These are phyloP conservation scores for Sophora flavescens DNA, from an alignment of 306 rosid species.

Conservation along the genomic window DNA sequence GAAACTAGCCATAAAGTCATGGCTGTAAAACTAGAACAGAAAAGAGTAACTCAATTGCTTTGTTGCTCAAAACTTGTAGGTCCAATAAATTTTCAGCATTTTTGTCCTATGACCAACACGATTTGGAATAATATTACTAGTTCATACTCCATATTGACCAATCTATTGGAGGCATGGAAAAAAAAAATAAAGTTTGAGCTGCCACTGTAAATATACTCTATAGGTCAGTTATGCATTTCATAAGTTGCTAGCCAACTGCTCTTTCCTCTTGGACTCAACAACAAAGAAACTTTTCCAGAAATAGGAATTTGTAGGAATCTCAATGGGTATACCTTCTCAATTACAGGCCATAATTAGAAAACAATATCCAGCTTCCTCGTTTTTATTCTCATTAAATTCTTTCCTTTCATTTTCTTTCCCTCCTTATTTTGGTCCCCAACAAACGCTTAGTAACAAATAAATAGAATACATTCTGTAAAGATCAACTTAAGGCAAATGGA, in stretches of 20 bases:
- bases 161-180: constrained; percentile 4
- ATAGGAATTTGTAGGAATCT: constrained; percentile 2
- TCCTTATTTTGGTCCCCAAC: not conserved
- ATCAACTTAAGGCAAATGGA: constrained; percentile 9
- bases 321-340: not conserved
- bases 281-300: not conserved
- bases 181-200: not conserved
- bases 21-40: constrained; percentile 8
- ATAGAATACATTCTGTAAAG: not conserved
- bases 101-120: not conserved
- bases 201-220: constrained; percentile 1
- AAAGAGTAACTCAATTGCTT: not conserved
- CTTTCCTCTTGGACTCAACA: constrained; percentile 11
- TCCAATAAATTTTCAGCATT: not conserved
- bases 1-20: not conserved
- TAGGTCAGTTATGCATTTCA: not conserved
- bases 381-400: too few relatives aligned
- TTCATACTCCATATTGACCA: not conserved
- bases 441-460: not conserved
- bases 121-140: not conserved
- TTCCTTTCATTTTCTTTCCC: not conserved
- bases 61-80: not conserved
- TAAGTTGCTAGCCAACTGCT: constrained; percentile 4
- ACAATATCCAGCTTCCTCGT: not conserved
- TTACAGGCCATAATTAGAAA: not conserved